Evolutionary conservation across 495 filamentous ascomycete genomes (phyloP).

Genomic region (Penicillium herquei): DNA sequence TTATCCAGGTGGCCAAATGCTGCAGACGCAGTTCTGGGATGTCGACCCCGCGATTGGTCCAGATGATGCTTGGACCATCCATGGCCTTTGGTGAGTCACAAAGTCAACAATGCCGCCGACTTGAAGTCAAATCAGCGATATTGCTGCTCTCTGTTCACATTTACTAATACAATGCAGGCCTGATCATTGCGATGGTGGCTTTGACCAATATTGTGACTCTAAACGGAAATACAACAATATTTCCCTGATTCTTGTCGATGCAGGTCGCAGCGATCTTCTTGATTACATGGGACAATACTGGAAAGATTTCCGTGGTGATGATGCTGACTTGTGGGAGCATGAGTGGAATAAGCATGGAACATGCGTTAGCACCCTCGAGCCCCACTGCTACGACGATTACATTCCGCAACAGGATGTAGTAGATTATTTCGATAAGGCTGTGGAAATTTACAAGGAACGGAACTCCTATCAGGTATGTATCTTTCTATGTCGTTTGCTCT

Average conservation of each 20-base stretch:
- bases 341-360: conserved; percentile 86
- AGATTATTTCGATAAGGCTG: conserved; percentile 59
- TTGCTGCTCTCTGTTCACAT: neutral
- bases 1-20: conserved; percentile 71
- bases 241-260: conserved; percentile 59
- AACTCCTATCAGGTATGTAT: conserved; percentile 43
- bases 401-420: conserved; percentile 59
- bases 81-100: conserved; percentile 68
- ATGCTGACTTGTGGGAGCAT: conserved; percentile 74
- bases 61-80: conserved; percentile 78
- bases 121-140: neutral
- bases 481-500: neutral
- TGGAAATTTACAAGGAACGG: conserved; percentile 47
- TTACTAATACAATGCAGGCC: conserved; percentile 48
- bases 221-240: conserved; percentile 70
- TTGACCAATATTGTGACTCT: conserved; percentile 69
- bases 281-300: conserved; percentile 77
- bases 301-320: conserved; percentile 65
- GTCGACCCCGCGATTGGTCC: conserved; percentile 66
- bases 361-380: conserved; percentile 60
- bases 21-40: conserved; percentile 91
- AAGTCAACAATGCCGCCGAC: neutral
- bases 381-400: conserved; percentile 71
- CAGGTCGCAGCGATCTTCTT: conserved; percentile 61
- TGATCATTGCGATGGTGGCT: conserved; percentile 83